Conservation (phyloP, 768 basidiomycete genomes). For the Suillus cothurnatus region DNA sequence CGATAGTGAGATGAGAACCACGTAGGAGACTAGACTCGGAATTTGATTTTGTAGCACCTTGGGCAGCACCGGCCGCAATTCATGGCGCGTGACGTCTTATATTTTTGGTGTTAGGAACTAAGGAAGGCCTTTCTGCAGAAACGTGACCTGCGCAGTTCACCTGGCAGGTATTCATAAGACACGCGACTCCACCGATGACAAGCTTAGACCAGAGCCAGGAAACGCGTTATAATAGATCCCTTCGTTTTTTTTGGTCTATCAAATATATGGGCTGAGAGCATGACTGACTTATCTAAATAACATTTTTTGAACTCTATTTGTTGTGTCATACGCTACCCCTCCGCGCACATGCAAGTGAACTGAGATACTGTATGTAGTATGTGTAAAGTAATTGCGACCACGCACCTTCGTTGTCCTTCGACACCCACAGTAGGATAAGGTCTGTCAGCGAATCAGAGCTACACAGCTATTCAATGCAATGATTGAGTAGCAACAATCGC, state of each 20-base stretch:
- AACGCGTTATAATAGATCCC: background rate
- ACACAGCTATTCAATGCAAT: background rate
- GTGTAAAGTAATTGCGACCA: background rate
- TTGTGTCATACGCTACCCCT: background rate
- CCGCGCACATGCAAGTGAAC: background rate
- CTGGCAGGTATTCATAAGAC: background rate
- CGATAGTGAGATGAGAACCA: background rate
- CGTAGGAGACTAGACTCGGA: background rate
- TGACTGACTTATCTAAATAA: background rate
- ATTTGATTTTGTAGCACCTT: background rate
- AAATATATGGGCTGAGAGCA: background rate
- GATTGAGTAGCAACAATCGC: too few species aligned
- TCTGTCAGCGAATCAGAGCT: background rate
- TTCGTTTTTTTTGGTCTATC: background rate
- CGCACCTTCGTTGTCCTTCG: background rate
- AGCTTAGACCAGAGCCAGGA: too few species aligned
- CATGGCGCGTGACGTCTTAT: conserved; percentile 11
- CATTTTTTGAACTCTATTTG: background rate
- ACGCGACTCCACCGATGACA: background rate
- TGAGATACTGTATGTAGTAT: background rate
- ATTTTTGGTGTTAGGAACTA: conserved; percentile 14
- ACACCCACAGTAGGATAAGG: background rate
- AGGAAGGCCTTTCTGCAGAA: background rate
- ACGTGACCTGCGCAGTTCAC: background rate
- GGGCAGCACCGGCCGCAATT: too few species aligned